Conservation (phyloP, 305 asterid genomes). For the Fraxinus floribunda region DNA sequence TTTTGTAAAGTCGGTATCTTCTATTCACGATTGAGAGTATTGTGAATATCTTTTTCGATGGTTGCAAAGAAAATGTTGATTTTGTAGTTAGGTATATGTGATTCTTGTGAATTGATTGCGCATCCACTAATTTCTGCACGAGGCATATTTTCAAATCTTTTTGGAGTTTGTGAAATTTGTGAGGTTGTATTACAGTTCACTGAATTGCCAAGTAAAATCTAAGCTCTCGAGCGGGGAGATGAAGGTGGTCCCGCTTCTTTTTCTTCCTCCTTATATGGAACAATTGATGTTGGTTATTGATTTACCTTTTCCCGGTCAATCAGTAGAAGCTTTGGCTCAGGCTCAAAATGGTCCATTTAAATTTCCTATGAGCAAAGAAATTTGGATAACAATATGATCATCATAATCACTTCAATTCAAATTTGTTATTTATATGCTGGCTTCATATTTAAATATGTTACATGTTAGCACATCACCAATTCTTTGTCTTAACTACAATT, state of each 20-base stretch:
- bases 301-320: background rate
- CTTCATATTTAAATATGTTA: background rate
- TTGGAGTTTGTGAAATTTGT: constrained; percentile 16
- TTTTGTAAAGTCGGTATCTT: background rate
- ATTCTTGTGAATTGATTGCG: constrained; percentile 2
- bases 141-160: constrained; percentile 7
- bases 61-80: background rate
- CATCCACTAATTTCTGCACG: background rate
- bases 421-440: background rate
- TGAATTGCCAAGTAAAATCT: background rate
- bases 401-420: background rate
- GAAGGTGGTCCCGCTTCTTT: background rate
- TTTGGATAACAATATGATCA: constrained; percentile 1
- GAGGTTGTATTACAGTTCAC: constrained; percentile 9
- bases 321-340: background rate
- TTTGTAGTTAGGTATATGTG: background rate
- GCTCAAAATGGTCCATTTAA: constrained; percentile 5
- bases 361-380: constrained; percentile 7
- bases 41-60: background rate
- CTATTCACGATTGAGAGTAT: constrained; percentile 2
- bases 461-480: background rate
- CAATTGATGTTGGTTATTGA: background rate
- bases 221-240: constrained; percentile 10
- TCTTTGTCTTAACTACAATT: background rate
- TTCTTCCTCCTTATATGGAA: background rate